phyloP scores from a whole-genome alignment of 441 rosid genomes.

The Breynia disticha region DNA sequence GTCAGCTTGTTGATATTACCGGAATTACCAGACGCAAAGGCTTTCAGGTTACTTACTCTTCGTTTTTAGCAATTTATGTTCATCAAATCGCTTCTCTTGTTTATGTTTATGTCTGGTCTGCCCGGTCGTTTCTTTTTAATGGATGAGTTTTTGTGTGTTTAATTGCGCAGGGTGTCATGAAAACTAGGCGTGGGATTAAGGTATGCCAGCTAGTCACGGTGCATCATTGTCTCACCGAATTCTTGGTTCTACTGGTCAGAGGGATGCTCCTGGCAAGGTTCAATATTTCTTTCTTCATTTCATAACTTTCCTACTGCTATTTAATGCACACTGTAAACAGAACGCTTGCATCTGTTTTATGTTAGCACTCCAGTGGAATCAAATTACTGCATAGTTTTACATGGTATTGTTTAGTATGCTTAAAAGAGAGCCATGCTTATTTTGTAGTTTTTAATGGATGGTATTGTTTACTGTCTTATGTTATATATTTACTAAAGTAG shows the following conservation, averaged over 20 bases:
- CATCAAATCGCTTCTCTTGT: too few relatives aligned
- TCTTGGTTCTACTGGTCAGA: constrained; percentile 92
- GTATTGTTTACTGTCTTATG: too few relatives aligned
- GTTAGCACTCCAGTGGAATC: too few relatives aligned
- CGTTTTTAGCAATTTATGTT: too few relatives aligned
- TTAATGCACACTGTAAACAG: too few relatives aligned
- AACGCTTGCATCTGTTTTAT: too few relatives aligned
- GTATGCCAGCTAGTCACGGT: constrained; percentile 82
- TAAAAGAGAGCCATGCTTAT: too few relatives aligned
- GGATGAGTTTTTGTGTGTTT: constrained; percentile 6
- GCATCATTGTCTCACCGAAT: constrained; percentile 70
- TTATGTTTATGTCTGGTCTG: not conserved
- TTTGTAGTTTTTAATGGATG: too few relatives aligned
- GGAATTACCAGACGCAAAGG: constrained; percentile 95
- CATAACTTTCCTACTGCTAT: not conserved
- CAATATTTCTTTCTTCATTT: constrained; percentile 11
- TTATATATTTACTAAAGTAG: too few relatives aligned
- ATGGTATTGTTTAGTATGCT: too few relatives aligned
- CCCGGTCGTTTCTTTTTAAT: not conserved
- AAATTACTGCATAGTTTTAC: too few relatives aligned
- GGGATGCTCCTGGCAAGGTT: constrained; percentile 96
- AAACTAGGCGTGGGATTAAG: constrained; percentile 53
- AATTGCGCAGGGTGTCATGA: constrained; percentile 71
- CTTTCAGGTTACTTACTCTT: constrained; percentile 57
- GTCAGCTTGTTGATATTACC: constrained; percentile 74